Base-by-base conservation (phyloP, 2,329 filamentous ascomycete genomes). In the Nemania sp. region DNA sequence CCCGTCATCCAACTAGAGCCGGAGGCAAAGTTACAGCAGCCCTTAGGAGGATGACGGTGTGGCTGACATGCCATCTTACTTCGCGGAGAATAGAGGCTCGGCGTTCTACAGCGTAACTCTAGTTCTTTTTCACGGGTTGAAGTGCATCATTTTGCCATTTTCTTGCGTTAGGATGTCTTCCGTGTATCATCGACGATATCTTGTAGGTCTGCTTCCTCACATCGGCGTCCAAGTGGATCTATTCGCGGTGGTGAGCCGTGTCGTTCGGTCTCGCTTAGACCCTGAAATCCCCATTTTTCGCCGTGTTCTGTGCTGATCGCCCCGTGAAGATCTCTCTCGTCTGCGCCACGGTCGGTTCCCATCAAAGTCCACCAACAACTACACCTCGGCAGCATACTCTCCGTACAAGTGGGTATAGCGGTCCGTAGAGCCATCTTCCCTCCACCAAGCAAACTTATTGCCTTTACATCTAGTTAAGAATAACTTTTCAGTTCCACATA, bases 21-120 rank as follows among this genome's bases (percentile, higher is more conserved):
- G 30, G 41, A 57, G 56, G 45, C 46, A 26, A 41, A 54, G 59
- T 61, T 59, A 54, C 58, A 61, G 56, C 26, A 61, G 57, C 56
- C 58, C 54, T 51, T 46, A 34, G 31, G 39, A 56, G 56, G 59
- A 65, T 61, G 57, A 20, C 37, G 53, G 36, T 49, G 44, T 57
- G 53, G 51, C 54, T 57, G 50, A 34, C 41, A 47, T 42, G 24
- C 15, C 44, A 49, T 44, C 43, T 41, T 28, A 50, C 36, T n/a
- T 15, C 34, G 12, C 15, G 30, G 30, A 30, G 41, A 44, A 52
- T 48, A 23, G 26, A 20, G 12, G 22, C 22, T 43, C 14, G 22
- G 24, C 31, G 45, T 42, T 40, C 14, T 49, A 33, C 36, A 47
- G 37, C 53, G 45, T 45, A 42, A 23, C 47, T 52, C 15, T 11